Conservation (phyloP, 495 filamentous ascomycete genomes). For the Parathielavia appendiculata region DNA sequence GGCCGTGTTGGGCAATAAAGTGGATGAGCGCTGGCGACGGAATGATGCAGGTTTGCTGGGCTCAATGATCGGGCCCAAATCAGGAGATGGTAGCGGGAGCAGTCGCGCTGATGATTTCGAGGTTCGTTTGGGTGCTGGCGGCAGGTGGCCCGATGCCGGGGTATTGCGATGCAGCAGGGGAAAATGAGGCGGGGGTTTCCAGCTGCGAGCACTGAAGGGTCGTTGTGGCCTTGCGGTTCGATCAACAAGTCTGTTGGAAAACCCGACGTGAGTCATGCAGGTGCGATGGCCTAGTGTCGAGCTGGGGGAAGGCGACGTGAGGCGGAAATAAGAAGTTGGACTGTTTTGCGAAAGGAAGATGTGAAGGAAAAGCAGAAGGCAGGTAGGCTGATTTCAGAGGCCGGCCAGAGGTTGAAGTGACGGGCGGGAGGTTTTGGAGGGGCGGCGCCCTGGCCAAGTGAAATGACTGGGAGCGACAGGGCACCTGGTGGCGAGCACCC, state of each 20-base stretch:
- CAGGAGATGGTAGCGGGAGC: conserved; percentile 6
- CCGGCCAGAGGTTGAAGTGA: conserved; percentile 19
- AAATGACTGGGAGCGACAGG: conserved; percentile 38
- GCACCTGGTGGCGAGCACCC: conserved; percentile 36
- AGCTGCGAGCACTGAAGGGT: neutral
- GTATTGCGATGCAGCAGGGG: conserved; percentile 26
- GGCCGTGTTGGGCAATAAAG: conserved; percentile 48
- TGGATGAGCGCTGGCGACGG: conserved; percentile 21
- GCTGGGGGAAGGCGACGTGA: conserved; percentile 5
- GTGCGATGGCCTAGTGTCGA: conserved; percentile 12
- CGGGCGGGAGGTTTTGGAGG: conserved; percentile 29
- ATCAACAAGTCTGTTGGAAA: conserved; percentile 6
- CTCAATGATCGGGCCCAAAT: conserved; percentile 18
- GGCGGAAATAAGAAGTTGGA: conserved; percentile 13
- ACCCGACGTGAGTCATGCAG: conserved; percentile 4
- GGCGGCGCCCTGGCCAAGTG: conserved; percentile 35
- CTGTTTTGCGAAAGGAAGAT: conserved; percentile 8
- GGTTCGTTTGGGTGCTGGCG: conserved; percentile 16
- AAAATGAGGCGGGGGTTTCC: conserved; percentile 21
- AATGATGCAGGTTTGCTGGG: conserved; percentile 13
- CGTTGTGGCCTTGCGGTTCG: conserved; percentile 15
- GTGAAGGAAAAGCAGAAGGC: conserved; percentile 4
- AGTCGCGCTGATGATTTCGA: conserved; percentile 7
- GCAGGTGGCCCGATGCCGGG: conserved; percentile 20
- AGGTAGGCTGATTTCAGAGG: conserved; percentile 22